A percentile compares a stretch with the other conserved stretches of the same genome.
These are phyloP conservation scores for Heritiera fomes DNA, from an alignment of 345 rosid genomes.

Conservation along the genomic window DNA sequence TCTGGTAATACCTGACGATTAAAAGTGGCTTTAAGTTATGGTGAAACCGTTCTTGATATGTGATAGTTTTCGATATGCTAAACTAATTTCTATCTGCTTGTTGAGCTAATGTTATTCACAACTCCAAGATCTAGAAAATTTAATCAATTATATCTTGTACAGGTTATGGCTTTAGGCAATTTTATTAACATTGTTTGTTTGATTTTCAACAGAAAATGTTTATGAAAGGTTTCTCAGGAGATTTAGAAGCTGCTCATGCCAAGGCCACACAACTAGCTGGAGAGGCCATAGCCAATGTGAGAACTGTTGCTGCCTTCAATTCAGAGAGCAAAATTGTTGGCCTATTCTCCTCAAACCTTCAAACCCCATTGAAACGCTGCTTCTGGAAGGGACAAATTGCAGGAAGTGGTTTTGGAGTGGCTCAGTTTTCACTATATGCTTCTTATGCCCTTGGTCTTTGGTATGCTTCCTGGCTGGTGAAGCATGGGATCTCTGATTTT, in stretches of 20 bases:
- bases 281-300: constrained; percentile 92
- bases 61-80: background rate
- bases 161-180: background rate
- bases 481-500: constrained; percentile 96
- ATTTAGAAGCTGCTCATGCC: constrained; percentile 89
- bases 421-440: constrained; percentile 90
- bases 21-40: background rate
- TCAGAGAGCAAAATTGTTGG: constrained; percentile 86
- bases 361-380: constrained; percentile 76
- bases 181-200: background rate
- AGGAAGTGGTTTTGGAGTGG: constrained; percentile 93
- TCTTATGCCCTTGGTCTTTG: constrained; percentile 98
- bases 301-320: constrained; percentile 97
- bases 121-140: background rate
- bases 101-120: background rate
- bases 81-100: background rate
- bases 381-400: constrained; percentile 99
- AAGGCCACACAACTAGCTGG: constrained; percentile 96
- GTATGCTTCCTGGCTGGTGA: constrained; percentile 99
- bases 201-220: constrained; percentile 82
- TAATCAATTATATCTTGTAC: background rate
- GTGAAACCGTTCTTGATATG: background rate
- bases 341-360: constrained; percentile 76
- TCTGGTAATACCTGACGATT: background rate
- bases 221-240: constrained; percentile 96